Evolutionary conservation across 768 basidiomycete species (phyloP).

Genomic region (Trametes punicea): DNA sequence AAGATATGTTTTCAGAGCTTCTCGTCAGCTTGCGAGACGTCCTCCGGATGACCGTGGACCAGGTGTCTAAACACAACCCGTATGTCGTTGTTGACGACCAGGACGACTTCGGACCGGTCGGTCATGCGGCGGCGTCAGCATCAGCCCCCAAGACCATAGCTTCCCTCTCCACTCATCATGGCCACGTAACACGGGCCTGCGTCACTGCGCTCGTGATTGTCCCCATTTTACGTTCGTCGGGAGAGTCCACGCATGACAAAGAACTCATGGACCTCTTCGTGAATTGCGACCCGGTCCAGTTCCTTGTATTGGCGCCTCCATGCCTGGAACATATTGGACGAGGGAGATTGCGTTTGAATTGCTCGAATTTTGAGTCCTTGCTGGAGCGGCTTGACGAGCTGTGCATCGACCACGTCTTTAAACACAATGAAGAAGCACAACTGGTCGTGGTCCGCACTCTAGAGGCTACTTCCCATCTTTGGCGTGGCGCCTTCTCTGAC

Average conservation of each 20-base stretch:
- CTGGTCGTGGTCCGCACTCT: conserved; percentile 59
- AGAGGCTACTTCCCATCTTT: conserved; percentile 59
- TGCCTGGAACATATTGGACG: conserved; percentile 54
- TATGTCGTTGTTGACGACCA: conserved; percentile 40
- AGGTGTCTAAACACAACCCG: conserved; percentile 22
- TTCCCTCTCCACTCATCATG: conserved; percentile 1
- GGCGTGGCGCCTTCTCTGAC: conserved; percentile 37
- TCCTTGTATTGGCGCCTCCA: conserved; percentile 55
- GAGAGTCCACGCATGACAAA: conserved; percentile 59
- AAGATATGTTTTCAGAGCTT: conserved; percentile 40
- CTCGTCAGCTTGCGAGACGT: conserved; percentile 37
- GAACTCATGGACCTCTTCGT: conserved; percentile 54
- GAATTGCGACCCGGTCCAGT: conserved; percentile 47
- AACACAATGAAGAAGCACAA: conserved; percentile 50
- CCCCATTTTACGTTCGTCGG: conserved; percentile 62
- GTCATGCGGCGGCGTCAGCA: not conserved
- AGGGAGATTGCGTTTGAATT: conserved; percentile 50
- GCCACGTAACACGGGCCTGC: conserved; percentile 47
- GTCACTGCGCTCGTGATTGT: conserved; percentile 57
- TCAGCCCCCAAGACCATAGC: not conserved
- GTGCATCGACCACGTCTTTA: conserved; percentile 51
- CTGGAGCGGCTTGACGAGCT: conserved; percentile 52
- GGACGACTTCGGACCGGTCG: conserved; percentile 58
- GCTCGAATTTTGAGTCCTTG: conserved; percentile 49
- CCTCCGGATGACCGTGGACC: conserved; percentile 38